Evolutionary conservation across 257 asterid genomes (phyloP).

Genomic region (Solanum virginianum): DNA sequence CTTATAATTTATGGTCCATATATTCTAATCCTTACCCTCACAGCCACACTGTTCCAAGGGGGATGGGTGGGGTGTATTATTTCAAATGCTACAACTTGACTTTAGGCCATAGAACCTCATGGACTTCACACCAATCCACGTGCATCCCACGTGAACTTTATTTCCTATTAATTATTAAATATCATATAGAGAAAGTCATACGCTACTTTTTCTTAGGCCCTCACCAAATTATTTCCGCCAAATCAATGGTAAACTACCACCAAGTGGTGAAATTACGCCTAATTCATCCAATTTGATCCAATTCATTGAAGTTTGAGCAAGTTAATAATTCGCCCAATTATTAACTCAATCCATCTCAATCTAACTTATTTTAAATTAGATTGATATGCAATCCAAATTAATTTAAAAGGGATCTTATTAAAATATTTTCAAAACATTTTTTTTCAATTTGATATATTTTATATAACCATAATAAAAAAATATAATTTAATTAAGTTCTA

Average conservation of each 20-base stretch:
- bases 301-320: too few species aligned
- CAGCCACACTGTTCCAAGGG: background rate
- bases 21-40: background rate
- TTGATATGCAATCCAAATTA: too few species aligned
- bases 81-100: background rate
- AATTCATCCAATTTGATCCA: too few species aligned
- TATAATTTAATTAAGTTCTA: too few species aligned
- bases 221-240: background rate
- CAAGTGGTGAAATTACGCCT: too few species aligned
- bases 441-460: too few species aligned
- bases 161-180: background rate
- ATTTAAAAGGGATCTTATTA: too few species aligned
- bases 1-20: background rate
- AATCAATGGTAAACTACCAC: background rate
- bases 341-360: too few species aligned
- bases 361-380: accelerated
- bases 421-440: too few species aligned
- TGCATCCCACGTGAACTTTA: background rate
- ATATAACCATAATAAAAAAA: too few species aligned
- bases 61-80: background rate
- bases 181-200: background rate
- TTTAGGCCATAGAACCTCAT: background rate
- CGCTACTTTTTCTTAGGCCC: background rate
- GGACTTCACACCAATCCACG: background rate
- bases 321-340: too few species aligned